Evolutionary conservation across 352 stramenopile species (phyloP), one percentile per base, ranked within the genome.

Genomic region (Globisporangium heterothallicum): DNA sequence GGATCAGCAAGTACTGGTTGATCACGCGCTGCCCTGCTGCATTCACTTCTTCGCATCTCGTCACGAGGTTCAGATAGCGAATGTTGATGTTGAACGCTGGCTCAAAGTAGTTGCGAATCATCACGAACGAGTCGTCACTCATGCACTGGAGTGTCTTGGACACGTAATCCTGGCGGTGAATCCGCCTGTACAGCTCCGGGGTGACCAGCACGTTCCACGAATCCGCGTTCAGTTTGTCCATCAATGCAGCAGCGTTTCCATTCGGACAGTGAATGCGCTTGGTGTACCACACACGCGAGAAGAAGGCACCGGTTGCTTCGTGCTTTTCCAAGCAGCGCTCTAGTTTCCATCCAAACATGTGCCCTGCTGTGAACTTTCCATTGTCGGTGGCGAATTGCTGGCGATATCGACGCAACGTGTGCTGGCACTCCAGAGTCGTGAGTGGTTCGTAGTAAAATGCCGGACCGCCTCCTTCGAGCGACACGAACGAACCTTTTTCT

Each of bases 371-470:
- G 42, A 42, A 35, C 0, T 54, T 49, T 0, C 57, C 29, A 16
- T 70, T 70, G 26, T 59, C 58, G 10, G 50, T 47, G 43, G 70
- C 67, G 10, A 51, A 51, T 6, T 29, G 44, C 27, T 41, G 27
- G 27, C 44, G 12, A 42, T 76, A 76, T 42, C 55, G 46, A 43
- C 61, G 36, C 42, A 56, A 53, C 43, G 68, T 58, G 16, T 50
- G 36, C 35, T 68, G 53, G 30, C 66, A 47, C 18, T 73, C 60
- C 34, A 65, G 36, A 34, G 62, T 63, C 13, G 57, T 45, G 27
- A 76, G 58, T 9, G 64, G 67, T 18, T 76, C 49, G 35, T 61
- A 76, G 51, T 69, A 66, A 45, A 76, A 76, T 2, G 64, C 62
- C 24, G 64, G 57, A 26, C 66, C 63, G 6, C 61, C 67, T 16